phyloP scores from a whole-genome alignment of 75 land plant species.

The Gnetum montanum region DNA sequence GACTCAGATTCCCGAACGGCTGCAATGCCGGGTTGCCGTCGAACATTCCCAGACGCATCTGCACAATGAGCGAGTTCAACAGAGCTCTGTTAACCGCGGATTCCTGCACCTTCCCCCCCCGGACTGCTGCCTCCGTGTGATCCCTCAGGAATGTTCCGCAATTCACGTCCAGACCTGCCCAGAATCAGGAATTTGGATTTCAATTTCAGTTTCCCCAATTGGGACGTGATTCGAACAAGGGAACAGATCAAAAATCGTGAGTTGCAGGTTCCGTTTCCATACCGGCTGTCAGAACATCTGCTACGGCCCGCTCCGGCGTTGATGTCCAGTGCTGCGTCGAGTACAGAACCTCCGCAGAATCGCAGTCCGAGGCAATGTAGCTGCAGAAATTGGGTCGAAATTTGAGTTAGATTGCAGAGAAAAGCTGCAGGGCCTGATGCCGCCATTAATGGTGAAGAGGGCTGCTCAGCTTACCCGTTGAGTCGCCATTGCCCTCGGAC shows the following conservation, averaged over 20 bases:
- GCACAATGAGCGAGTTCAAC: conserved; percentile 49
- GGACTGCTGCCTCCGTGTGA: conserved; percentile 50
- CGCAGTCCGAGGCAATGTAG: conserved; percentile 90
- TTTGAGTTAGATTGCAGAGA: neutral
- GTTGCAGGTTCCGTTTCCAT: too few relatives aligned
- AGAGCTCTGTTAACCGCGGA: conserved; percentile 42
- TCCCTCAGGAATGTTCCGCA: conserved; percentile 61
- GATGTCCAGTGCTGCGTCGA: conserved; percentile 50
- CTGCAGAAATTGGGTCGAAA: conserved; percentile 17
- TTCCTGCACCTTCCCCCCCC: conserved; percentile 38
- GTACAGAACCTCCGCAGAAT: conserved; percentile 73
- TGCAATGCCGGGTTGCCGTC: conserved; percentile 68
- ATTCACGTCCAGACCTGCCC: conserved; percentile 81
- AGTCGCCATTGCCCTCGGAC: conserved; percentile 65
- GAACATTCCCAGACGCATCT: conserved; percentile 87
- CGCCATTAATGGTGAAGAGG: neutral
- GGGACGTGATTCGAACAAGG: too few relatives aligned
- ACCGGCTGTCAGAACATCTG: conserved; percentile 79
- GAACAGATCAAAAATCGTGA: too few relatives aligned
- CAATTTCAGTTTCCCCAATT: too few relatives aligned
- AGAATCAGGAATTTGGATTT: too few relatives aligned
- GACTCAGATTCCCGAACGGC: conserved; percentile 55
- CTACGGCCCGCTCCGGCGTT: conserved; percentile 76
- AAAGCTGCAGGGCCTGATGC: neutral
- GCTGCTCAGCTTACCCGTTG: conserved; percentile 42